phyloP scores from a whole-genome alignment of 1,284 basidiomycete species.

The Takashimella koratensis region DNA sequence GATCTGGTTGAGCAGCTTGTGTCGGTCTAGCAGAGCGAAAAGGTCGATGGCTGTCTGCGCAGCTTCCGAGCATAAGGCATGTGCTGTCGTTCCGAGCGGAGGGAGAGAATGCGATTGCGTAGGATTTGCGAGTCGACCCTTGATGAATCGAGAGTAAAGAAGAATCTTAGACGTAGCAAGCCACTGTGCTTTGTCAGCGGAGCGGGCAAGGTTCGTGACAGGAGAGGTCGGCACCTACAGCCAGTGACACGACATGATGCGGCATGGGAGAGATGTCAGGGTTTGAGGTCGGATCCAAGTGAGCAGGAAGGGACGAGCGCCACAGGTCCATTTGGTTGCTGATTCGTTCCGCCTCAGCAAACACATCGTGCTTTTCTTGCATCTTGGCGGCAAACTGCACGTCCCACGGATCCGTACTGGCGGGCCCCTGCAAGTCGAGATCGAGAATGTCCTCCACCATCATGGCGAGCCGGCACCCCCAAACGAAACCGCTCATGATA shows the following conservation, averaged over 20 bases:
- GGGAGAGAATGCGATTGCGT: slow-evolving; percentile 11
- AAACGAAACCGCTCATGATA: slow-evolving; percentile 38
- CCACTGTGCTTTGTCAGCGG: slow-evolving; percentile 30
- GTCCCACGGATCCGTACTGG: slow-evolving; percentile 13
- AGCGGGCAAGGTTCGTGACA: too few species aligned
- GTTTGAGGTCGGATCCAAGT: slow-evolving; percentile 24
- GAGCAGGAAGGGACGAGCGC: slow-evolving; percentile 22
- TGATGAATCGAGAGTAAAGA: slow-evolving; percentile 38
- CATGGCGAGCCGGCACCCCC: slow-evolving; percentile 40
- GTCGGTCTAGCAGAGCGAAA: slow-evolving; percentile 31
- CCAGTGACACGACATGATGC: slow-evolving; percentile 36
- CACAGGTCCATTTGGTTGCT: slow-evolving; percentile 30
- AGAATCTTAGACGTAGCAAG: slow-evolving; percentile 38
- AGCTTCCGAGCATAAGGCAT: slow-evolving; percentile 34
- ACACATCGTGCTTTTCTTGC: slow-evolving; percentile 1
- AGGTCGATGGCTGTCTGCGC: slow-evolving; percentile 36
- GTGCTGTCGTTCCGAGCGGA: too few species aligned
- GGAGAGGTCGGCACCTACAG: slow-evolving; percentile 19
- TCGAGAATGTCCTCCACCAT: slow-evolving; percentile 44
- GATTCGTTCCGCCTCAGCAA: slow-evolving; percentile 17
- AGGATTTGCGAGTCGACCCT: slow-evolving; percentile 16
- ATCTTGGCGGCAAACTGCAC: slow-evolving; percentile 5
- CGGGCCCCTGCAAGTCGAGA: slow-evolving; percentile 30
- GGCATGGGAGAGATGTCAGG: slow-evolving; percentile 27
- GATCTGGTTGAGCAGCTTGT: slow-evolving; percentile 32